These are phyloP conservation scores for Apium graveolens DNA, from an alignment of 129 eudicot species.

Conservation along the genomic window DNA sequence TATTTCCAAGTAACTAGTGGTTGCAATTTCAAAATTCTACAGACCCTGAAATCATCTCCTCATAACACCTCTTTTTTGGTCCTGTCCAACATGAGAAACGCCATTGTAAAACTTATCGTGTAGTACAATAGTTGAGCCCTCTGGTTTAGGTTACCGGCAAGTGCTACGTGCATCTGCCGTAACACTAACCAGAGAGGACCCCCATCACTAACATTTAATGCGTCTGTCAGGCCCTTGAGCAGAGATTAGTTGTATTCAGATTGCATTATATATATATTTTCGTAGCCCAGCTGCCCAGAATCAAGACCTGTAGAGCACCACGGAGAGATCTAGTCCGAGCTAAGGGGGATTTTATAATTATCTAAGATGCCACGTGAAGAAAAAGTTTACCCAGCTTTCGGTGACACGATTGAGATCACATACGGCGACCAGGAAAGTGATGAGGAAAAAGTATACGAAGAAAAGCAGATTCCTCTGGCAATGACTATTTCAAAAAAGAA, in stretches of 20 bases:
- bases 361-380: slow-evolving; percentile 28
- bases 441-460: slow-evolving; percentile 4
- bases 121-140: neutral
- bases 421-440: slow-evolving; percentile 11
- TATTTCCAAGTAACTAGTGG: slow-evolving; percentile 9
- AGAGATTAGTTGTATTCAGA: neutral
- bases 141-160: slow-evolving; percentile 3
- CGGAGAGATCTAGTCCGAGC: neutral
- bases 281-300: neutral
- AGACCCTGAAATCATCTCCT: slow-evolving; percentile 1
- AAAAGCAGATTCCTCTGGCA: slow-evolving; percentile 16
- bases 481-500: slow-evolving; percentile 25
- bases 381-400: slow-evolving; percentile 8
- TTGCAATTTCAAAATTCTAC: neutral
- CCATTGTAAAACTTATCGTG: neutral
- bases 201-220: neutral
- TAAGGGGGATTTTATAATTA: neutral
- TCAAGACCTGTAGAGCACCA: neutral
- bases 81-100: neutral
- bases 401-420: neutral
- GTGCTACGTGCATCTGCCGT: slow-evolving; percentile 16
- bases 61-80: neutral
- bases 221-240: neutral
- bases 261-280: neutral
- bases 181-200: slow-evolving; percentile 20